Base-by-base conservation (phyloP, 2,329 filamentous ascomycete genomes). In the Bimuria novae-zelandiae region DNA sequence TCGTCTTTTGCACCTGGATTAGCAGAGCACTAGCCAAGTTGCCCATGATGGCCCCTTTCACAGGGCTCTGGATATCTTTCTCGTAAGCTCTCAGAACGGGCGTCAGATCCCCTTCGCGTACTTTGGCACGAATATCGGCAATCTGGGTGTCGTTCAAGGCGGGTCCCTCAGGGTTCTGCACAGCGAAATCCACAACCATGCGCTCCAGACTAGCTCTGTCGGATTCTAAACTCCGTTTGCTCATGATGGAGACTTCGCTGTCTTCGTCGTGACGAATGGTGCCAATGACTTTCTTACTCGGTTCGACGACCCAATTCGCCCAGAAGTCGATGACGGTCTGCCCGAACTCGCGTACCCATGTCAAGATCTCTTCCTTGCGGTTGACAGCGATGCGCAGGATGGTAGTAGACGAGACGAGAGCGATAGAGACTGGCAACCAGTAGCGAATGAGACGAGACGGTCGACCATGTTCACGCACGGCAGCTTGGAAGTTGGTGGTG, bases 1-100 rank as follows among this genome's bases (percentile, higher is more conserved):
- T 99, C 19, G 94, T 97, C 81, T 99, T 99, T 69, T 99, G 94
- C 32, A 99, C 88, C 70, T 99, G 94, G 50, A 99, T 97, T 39
- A 99, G 80, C 23, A 99, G 84, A 4, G 93, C 92, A 46, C 93
- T 87, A 30, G 97, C 84, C 23, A 99, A 81, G 65, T 97, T 93
- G 10, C 94, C 94, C 25, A 86, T 84, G 16, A 99, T 76, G 0
- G 92, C 90, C 7, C 93, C 92, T 49, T 87, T 80, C 55, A 99
- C 86, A 1, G 94, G 94, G 41, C 80, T 88, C 47, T 89, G 84
- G 36, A 99, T 80, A 62, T 97, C 93, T 68, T 89, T 87, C 70
- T 99, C 94, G 70, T 96, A 99, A 0, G 93, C 94, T 62, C 83
- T 89, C 17, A 99, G 80, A 0, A 99, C 90, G 0, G 93, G 90